Base-by-base conservation (phyloP, 306 rosid species). In the Cucurbita moschata region DNA sequence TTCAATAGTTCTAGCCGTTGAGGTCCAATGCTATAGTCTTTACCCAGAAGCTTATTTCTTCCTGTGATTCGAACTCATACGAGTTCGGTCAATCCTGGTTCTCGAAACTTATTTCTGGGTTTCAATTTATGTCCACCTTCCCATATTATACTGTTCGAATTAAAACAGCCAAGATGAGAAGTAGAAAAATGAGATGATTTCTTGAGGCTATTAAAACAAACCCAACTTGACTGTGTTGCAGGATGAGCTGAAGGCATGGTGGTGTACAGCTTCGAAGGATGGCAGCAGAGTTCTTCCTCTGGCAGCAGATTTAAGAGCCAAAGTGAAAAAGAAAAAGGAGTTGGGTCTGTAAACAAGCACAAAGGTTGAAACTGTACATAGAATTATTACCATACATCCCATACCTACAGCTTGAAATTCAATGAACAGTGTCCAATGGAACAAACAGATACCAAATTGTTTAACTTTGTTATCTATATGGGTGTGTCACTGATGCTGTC, bases 211-310 rank as follows among this genome's bases (percentile, higher is more conserved):
- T 66, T 19, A 54, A 44, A 43, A 26, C 26, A 30, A 30, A 16
- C 63, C 39, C 81, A 10, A 65, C 10, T 42, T 49, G 73, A 9
- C 50, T 57, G 50, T 30, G 58, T 77, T 72, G 82, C 89, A 94
- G 99, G 97, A 94, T 72, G 97, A 94, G 85, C 87, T 94, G 78
- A 81, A 77, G 86, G 92, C 90, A 65, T 94, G 99, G 97, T 91
- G 92, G 99, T 77, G 76, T 42, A 77, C 82, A 57, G 75, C 77
- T 79, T 66, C 88, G 54, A 84, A 75, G 77, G 80, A 81, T 38
- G 77, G 83, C 51, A 74, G 71, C 78, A 81, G 64, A 77, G 65
- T 83, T 7, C 54, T 46, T 82, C 88, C 91, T 10, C 78, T 88
- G 16, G 87, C 82, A 78, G 88, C 80, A 73, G 91, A 89, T 64